Percentiles rank a stretch among this genome's conserved stretches.
Conservation (phyloP, 2,329 filamentous ascomycete genomes). For the Bipolaris zeicola region DNA sequence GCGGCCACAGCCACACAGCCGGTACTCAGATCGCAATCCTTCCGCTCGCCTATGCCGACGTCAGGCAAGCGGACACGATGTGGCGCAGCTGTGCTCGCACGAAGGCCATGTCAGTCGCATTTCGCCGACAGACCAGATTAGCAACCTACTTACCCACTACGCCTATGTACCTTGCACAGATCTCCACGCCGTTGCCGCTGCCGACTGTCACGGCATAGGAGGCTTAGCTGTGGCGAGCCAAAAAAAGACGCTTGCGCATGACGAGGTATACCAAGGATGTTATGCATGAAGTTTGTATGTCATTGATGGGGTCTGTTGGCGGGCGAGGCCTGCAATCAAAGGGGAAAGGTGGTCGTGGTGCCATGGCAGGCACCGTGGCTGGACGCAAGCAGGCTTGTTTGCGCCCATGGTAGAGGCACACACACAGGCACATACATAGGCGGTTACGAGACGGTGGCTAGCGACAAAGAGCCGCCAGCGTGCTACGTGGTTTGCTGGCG, state of each 20-base stretch:
- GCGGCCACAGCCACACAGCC: constrained; percentile 13
- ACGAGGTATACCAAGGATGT: constrained; percentile 18
- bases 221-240: constrained; percentile 17
- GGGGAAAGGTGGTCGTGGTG: background rate
- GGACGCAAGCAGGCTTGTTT: constrained; percentile 10
- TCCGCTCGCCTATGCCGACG: constrained; percentile 7
- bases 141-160: background rate
- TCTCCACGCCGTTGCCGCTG: constrained; percentile 1
- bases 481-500: constrained; percentile 24
- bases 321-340: constrained; percentile 25
- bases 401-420: constrained; percentile 14
- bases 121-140: constrained; percentile 8
- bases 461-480: constrained; percentile 5
- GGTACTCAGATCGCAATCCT: constrained; percentile 7
- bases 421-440: constrained; percentile 14
- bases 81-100: constrained; percentile 22
- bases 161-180: background rate
- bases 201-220: constrained; percentile 3
- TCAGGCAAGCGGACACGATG: constrained; percentile 18
- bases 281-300: constrained; percentile 24
- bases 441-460: constrained; percentile 24
- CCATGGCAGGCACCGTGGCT: background rate
- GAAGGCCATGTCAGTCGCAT: constrained; percentile 16
- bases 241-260: constrained; percentile 28
- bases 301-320: constrained; percentile 13